Percentiles rank a stretch among this genome's conserved stretches.
These are phyloP conservation scores for Acanthochlamys bracteata DNA, from an alignment of 106 monocot species.

Conservation along the genomic window DNA sequence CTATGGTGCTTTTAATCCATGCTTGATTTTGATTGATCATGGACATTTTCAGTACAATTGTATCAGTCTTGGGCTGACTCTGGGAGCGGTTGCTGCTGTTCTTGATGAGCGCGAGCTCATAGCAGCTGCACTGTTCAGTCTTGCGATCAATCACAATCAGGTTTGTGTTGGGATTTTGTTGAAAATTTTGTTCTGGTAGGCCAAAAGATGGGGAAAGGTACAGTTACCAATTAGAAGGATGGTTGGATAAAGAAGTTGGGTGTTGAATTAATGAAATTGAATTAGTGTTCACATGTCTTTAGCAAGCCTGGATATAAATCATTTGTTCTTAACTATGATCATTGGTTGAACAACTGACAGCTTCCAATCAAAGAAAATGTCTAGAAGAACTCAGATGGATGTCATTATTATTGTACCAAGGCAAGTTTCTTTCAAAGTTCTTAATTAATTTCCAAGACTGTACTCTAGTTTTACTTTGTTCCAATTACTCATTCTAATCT, in stretches of 20 bases:
- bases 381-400: too few relatives aligned
- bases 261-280: too few relatives aligned
- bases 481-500: too few relatives aligned
- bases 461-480: too few relatives aligned
- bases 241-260: too few relatives aligned
- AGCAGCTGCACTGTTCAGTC: slow-evolving; percentile 68
- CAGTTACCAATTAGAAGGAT: too few relatives aligned
- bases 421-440: slow-evolving; percentile 17
- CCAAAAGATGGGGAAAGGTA: not conserved
- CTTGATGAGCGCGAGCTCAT: slow-evolving; percentile 46
- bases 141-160: slow-evolving; percentile 97
- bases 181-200: not conserved
- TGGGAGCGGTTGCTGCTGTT: slow-evolving; percentile 71
- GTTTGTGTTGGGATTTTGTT: not conserved
- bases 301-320: too few relatives aligned
- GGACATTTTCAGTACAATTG: slow-evolving; percentile 99
- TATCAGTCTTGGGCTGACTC: slow-evolving; percentile 81
- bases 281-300: too few relatives aligned
- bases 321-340: too few relatives aligned
- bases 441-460: not conserved
- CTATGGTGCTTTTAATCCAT: slow-evolving; percentile 77
- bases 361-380: too few relatives aligned
- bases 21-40: slow-evolving; percentile 82
- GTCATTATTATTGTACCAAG: slow-evolving; percentile 36
- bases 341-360: too few relatives aligned